A percentile compares a stretch with the other conserved stretches of the same genome.
Evolutionary conservation across 2,329 filamentous ascomycete species (phyloP).

Genomic region (Fusarium agapanthi): DNA sequence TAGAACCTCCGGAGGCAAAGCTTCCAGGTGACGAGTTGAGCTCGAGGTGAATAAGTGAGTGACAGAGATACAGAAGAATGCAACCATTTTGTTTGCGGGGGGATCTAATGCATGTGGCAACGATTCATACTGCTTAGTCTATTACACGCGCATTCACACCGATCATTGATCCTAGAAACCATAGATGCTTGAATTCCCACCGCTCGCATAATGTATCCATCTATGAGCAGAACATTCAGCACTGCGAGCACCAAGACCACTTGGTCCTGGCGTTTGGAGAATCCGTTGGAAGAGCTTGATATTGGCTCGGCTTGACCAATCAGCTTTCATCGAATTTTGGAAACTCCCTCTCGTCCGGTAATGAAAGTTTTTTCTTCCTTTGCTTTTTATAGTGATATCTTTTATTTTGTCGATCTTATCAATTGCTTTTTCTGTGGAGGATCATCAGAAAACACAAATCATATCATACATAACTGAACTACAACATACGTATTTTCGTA

Average conservation of each 20-base stretch:
- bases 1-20: constrained; percentile 22
- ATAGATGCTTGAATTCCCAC: constrained; percentile 14
- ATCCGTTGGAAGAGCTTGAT: constrained; percentile 30
- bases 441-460: not conserved
- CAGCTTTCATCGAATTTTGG: constrained; percentile 28
- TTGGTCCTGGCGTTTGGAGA: constrained; percentile 21
- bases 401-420: constrained; percentile 14
- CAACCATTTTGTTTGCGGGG: constrained; percentile 2
- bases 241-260: constrained; percentile 8
- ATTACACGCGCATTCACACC: constrained; percentile 30
- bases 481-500: not conserved
- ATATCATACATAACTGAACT: not conserved
- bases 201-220: constrained; percentile 25
- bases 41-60: constrained; percentile 14
- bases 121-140: constrained; percentile 24
- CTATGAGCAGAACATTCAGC: constrained; percentile 21
- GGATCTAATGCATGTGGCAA: constrained; percentile 25
- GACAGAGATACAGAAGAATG: not conserved
- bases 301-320: constrained; percentile 18
- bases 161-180: constrained; percentile 25
- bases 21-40: not conserved
- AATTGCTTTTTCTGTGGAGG: constrained; percentile 7
- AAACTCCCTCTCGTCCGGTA: constrained; percentile 17
- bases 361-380: constrained; percentile 13
- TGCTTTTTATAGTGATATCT: constrained; percentile 19